Percentiles rank a stretch among this genome's conserved stretches.
Conservation (phyloP, 1,284 basidiomycete species). For the Phellopilus nigrolimitatus region DNA sequence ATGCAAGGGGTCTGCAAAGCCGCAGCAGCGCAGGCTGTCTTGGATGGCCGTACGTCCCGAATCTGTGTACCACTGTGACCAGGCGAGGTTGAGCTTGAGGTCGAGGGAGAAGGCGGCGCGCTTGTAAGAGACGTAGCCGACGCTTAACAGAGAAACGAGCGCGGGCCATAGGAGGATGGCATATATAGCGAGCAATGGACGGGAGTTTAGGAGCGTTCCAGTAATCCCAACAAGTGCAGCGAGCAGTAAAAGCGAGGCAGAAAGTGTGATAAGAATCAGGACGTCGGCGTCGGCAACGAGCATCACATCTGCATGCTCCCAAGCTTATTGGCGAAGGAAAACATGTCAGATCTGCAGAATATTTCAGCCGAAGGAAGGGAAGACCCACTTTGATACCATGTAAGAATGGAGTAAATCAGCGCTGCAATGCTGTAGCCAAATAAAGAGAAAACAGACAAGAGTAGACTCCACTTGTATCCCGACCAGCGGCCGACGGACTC, state of each 20-base stretch:
- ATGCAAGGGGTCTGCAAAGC: constrained; percentile 63
- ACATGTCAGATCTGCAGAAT: constrained; percentile 10
- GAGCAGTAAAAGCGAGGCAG: constrained; percentile 52
- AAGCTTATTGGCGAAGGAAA: constrained; percentile 32
- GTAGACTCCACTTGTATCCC: constrained; percentile 50
- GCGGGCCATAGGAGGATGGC: constrained; percentile 67
- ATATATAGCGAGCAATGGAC: constrained; percentile 69
- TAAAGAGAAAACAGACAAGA: constrained; percentile 46
- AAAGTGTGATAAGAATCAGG: constrained; percentile 58
- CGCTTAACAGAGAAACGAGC: constrained; percentile 55
- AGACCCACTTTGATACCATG: constrained; percentile 54
- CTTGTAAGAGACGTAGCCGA: constrained; percentile 71
- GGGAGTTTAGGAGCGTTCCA: constrained; percentile 70
- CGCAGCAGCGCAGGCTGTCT: constrained; percentile 66
- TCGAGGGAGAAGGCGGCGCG: constrained; percentile 66
- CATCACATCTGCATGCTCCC: constrained; percentile 49
- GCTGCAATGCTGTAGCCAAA: constrained; percentile 45
- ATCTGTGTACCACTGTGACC: constrained; percentile 62
- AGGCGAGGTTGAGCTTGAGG: constrained; percentile 67
- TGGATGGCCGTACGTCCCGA: constrained; percentile 60
- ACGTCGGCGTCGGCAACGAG: constrained; percentile 52
- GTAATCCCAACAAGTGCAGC: constrained; percentile 62
- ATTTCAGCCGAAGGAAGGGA: constrained; percentile 15
- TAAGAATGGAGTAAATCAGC: constrained; percentile 44
- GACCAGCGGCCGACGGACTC: constrained; percentile 45